Evolutionary conservation across 768 basidiomycete genomes (phyloP).

Genomic region (Lactifluus subvellereus): DNA sequence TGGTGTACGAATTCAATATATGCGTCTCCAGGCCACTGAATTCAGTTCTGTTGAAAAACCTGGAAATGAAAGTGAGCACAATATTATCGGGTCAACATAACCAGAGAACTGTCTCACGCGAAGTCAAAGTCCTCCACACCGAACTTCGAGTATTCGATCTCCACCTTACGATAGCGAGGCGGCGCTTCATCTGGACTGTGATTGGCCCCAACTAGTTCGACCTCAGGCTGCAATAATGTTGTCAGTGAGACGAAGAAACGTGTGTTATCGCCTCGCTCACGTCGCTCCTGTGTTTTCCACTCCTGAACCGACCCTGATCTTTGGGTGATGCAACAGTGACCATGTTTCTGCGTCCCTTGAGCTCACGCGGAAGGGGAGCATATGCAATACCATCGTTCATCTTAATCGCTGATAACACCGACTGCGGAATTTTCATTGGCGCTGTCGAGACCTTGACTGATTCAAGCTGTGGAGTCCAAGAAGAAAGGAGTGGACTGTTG

Average conservation of each 20-base stretch:
- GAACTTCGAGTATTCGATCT: constrained; percentile 98
- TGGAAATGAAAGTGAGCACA: not conserved
- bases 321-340: constrained; percentile 48
- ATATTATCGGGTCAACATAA: not conserved
- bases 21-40: constrained; percentile 95
- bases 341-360: constrained; percentile 80
- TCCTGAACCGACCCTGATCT: constrained; percentile 71
- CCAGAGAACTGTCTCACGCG: constrained; percentile 45
- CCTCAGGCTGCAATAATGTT: constrained; percentile 38
- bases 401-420: constrained; percentile 73
- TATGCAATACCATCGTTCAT: constrained; percentile 88
- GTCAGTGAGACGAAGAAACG: not conserved
- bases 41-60: constrained; percentile 85
- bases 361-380: constrained; percentile 79
- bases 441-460: constrained; percentile 52
- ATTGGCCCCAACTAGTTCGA: constrained; percentile 47
- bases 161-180: constrained; percentile 80
- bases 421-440: constrained; percentile 70
- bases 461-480: constrained; percentile 51
- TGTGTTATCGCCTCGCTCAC: constrained; percentile 31
- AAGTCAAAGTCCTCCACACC: constrained; percentile 99
- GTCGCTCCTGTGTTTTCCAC: constrained; percentile 58
- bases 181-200: constrained; percentile 60
- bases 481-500: constrained; percentile 64
- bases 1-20: constrained; percentile 96